phyloP scores from a whole-genome alignment of 2,329 filamentous ascomycete genomes.

The Neonectria punicea region DNA sequence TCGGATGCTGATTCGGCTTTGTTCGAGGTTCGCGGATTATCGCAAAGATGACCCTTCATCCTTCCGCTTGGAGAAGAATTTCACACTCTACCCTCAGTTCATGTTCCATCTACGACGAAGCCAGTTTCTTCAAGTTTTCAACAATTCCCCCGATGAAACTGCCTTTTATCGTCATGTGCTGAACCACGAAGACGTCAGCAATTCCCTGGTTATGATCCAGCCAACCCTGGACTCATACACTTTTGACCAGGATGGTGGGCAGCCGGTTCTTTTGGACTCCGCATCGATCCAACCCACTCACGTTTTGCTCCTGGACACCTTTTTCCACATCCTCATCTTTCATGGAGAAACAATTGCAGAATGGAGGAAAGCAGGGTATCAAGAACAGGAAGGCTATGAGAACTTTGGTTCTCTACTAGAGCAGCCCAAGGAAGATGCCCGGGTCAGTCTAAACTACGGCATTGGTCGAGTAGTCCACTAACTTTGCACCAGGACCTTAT shows the following conservation, averaged over 20 bases:
- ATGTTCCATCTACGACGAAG: constrained; percentile 99
- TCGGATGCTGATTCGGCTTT: constrained; percentile 95
- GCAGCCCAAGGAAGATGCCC: constrained; percentile 95
- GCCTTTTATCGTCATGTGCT: constrained; percentile 98
- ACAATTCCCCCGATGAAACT: constrained; percentile 98
- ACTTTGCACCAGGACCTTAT: constrained; percentile 80
- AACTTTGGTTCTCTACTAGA: constrained; percentile 91
- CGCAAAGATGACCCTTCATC: constrained; percentile 97
- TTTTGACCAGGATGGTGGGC: constrained; percentile 91
- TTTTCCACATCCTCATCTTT: constrained; percentile 99
- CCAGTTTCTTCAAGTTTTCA: constrained; percentile 98
- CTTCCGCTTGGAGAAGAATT: constrained; percentile 98
- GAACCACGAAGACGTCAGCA: constrained; percentile 96
- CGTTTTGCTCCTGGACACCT: constrained; percentile 93
- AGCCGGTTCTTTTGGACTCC: constrained; percentile 95
- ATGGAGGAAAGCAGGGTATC: constrained; percentile 98
- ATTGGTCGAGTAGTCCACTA: constrained; percentile 15
- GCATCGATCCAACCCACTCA: constrained; percentile 96
- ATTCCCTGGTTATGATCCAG: constrained; percentile 98
- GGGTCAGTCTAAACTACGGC: constrained; percentile 66
- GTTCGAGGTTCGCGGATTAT: constrained; percentile 97
- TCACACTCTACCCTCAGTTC: constrained; percentile 98
- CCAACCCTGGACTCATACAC: constrained; percentile 97
- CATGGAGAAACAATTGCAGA: constrained; percentile 98
- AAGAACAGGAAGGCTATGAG: constrained; percentile 97